These are phyloP conservation scores for Metschnikowia santaceciliae DNA, from an alignment of 805 yeast genomes.

Conservation along the genomic window DNA sequence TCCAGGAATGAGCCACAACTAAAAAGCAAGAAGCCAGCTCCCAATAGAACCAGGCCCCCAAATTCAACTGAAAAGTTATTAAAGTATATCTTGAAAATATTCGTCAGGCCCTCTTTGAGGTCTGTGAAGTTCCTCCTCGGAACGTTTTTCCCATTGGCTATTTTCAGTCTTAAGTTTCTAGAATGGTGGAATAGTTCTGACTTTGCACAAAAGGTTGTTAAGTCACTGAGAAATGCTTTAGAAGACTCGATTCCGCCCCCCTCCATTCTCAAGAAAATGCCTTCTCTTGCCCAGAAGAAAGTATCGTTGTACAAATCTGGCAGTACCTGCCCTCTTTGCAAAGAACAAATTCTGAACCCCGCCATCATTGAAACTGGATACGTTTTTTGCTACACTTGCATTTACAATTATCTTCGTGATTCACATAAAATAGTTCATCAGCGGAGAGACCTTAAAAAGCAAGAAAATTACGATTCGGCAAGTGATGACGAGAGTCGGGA, in stretches of 20 bases:
- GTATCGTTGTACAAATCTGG: constrained; percentile 27
- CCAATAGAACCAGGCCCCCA: constrained; percentile 39
- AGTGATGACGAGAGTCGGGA: constrained; percentile 6
- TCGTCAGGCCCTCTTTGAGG: constrained; percentile 29
- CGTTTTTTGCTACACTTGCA: constrained; percentile 86
- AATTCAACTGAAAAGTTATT: constrained; percentile 34
- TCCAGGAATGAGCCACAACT: constrained; percentile 30
- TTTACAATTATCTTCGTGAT: constrained; percentile 57
- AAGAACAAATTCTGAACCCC: constrained; percentile 63
- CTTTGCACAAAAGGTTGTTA: constrained; percentile 55
- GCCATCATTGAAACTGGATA: constrained; percentile 89
- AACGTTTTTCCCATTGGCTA: constrained; percentile 71
- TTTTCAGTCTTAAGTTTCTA: constrained; percentile 74
- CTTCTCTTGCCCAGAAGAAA: constrained; percentile 14
- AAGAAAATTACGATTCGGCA: constrained; percentile 15
- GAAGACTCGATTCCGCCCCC: constrained; percentile 52
- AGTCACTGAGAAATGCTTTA: constrained; percentile 41
- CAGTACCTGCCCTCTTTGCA: constrained; percentile 65
- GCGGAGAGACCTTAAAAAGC: constrained; percentile 8
- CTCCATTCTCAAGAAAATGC: constrained; percentile 21
- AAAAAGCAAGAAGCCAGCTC: constrained; percentile 9
- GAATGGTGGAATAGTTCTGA: constrained; percentile 93
- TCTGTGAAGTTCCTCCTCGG: constrained; percentile 35
- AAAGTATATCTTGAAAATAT: constrained; percentile 19
- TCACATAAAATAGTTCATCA: constrained; percentile 32